Percentiles rank a stretch among this genome's conserved stretches.
Conservation (phyloP, 352 stramenopile species). For the Pythium myriotylum region DNA sequence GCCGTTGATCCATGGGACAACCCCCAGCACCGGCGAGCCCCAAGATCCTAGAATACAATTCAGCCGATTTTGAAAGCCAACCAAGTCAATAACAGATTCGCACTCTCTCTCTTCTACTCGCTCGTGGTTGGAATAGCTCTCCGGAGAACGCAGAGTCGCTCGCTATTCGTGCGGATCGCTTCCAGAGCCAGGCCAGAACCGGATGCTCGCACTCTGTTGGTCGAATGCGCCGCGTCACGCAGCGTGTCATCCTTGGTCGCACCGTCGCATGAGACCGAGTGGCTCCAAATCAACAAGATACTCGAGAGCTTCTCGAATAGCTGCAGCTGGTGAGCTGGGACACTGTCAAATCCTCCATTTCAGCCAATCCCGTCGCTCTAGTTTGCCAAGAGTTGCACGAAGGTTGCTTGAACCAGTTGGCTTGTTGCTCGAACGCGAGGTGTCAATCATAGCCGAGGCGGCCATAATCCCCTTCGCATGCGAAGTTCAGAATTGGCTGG, state of each 20-base stretch:
- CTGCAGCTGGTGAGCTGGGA: neutral
- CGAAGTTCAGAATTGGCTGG: slow-evolving; percentile 1
- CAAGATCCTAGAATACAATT: slow-evolving; percentile 1
- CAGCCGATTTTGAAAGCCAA: neutral
- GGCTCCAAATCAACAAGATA: slow-evolving; percentile 4
- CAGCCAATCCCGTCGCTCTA: slow-evolving; percentile 21
- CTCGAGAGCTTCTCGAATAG: neutral
- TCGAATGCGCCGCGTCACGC: slow-evolving; percentile 8
- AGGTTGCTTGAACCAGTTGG: slow-evolving; percentile 5
- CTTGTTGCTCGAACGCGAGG: neutral
- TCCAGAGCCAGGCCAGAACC: neutral
- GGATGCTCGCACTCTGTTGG: slow-evolving; percentile 19
- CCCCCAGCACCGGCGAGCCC: neutral
- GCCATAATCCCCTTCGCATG: slow-evolving; percentile 1
- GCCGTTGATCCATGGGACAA: neutral
- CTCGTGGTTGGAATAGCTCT: no score
- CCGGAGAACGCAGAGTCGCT: no score
- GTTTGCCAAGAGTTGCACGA: slow-evolving; percentile 18
- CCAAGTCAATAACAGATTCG: no score
- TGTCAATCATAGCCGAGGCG: neutral
- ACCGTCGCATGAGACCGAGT: slow-evolving; percentile 13
- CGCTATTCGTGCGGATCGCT: no score
- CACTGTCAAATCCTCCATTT: slow-evolving; percentile 5
- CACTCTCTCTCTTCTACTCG: no score
- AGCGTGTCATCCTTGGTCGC: slow-evolving; percentile 6